Conservation (phyloP, 768 basidiomycete species). For the Roridomyces roridus region DNA sequence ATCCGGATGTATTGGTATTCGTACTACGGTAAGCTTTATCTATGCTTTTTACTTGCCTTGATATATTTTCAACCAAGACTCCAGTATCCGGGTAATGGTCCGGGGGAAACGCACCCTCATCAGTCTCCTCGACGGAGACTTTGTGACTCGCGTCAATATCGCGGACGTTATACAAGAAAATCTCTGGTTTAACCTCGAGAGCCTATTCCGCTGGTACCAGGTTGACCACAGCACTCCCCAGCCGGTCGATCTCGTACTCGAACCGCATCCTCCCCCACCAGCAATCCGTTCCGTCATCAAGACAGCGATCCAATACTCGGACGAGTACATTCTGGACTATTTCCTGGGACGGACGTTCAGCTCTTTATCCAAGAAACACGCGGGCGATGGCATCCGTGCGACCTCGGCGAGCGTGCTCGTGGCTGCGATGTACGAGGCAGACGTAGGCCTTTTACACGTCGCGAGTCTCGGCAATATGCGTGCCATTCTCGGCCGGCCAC, state of each 20-base stretch:
- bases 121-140: conserved; percentile 17
- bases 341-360: conserved; percentile 12
- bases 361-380: conserved; percentile 12
- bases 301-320: conserved; percentile 6
- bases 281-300: conserved; percentile 5
- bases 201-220: conserved; percentile 18
- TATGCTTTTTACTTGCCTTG: too few species aligned
- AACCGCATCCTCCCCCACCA: conserved; percentile 15
- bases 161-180: conserved; percentile 10
- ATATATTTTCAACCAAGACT: not conserved
- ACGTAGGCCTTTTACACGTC: conserved; percentile 39
- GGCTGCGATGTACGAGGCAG: conserved; percentile 42
- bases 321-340: conserved; percentile 9
- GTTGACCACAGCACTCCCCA: conserved; percentile 15
- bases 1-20: conserved; percentile 4
- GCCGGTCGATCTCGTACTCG: conserved; percentile 18
- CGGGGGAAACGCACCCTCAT: conserved; percentile 4
- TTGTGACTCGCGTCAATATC: conserved; percentile 1
- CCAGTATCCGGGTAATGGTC: conserved; percentile 7
- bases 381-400: not conserved
- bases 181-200: conserved; percentile 15
- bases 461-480: conserved; percentile 49
- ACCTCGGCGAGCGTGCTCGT: conserved; percentile 3
- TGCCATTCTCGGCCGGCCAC: conserved; percentile 45
- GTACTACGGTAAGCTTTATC: conserved; percentile 3